Base-by-base conservation (phyloP, 2,329 filamentous ascomycete genomes). In the Fusarium anthophilum region DNA sequence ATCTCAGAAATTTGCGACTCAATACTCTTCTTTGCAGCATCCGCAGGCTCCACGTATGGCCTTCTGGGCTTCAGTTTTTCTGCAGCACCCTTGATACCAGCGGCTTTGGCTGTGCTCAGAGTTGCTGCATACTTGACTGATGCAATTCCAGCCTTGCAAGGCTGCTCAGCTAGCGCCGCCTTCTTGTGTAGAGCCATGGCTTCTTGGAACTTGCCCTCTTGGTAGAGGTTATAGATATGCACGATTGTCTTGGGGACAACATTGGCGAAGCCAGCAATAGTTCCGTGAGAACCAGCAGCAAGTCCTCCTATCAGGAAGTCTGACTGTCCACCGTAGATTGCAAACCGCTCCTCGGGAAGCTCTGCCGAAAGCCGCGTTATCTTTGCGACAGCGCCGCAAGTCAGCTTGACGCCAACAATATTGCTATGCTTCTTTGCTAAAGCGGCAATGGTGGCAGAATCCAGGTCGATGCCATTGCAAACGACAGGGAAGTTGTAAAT, bases 371-470 rank as follows among this genome's bases (percentile, higher is more conserved):
- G 86, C 3, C 92, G 85, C 5, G 90, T 89, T 66, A 94, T 87
- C 80, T 94, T 94, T 58, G 91, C 92, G 38, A 93, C 92, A 70
- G 89, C 91, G 26, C 91, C 92, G 78, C 92, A 94, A 2, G 92
- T 94, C 56, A 93, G 83, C 83, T 94, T 93, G 56, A 91, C 89
- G 45, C 91, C 92, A 44, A 92, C 89, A 69, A 93, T 91, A 66
- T 92, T 92, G 50, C 84, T 68, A 9, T 78, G 72, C 7, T 69
- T 72, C 37, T 61, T 73, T 5, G 77, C 79, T 5, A 79, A 51
- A 13, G 66, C 28, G 0, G 76, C 72, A 62, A 93, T 90, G 3
- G 86, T 86, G 44, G 89, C 90, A 8, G 90, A 92, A 79, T 92
- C 91, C 28, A 93, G 83, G 78, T 93, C 91, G 6, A 93, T 83